A percentile compares a stretch with the other conserved stretches of the same genome.
Evolutionary conservation across 2,329 filamentous ascomycete species (phyloP).

Genomic region (Phoma herbarum): DNA sequence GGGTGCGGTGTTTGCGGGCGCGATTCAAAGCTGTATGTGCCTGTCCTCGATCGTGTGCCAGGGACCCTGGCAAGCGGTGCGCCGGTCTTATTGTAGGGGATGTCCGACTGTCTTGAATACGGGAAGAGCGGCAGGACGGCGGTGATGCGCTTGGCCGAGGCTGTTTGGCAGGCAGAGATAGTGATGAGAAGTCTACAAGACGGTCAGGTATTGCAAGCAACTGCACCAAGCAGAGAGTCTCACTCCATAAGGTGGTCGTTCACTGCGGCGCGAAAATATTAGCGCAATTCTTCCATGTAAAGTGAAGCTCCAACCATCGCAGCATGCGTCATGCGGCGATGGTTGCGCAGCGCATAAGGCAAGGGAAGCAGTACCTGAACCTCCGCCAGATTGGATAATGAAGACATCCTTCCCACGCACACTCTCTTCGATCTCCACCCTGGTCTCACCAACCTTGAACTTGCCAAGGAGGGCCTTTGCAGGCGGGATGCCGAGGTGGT

Average conservation of each 20-base stretch:
- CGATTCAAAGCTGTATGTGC: slow-evolving; percentile 86
- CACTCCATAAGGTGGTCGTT: slow-evolving; percentile 94
- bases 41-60: slow-evolving; percentile 52
- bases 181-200: slow-evolving; percentile 78
- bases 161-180: slow-evolving; percentile 96
- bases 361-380: slow-evolving; percentile 58
- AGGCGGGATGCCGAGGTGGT: slow-evolving; percentile 84
- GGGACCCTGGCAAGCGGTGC: slow-evolving; percentile 80
- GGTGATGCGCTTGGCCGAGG: slow-evolving; percentile 90
- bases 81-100: slow-evolving; percentile 95
- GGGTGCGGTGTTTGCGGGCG: slow-evolving; percentile 85
- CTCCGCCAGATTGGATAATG: slow-evolving; percentile 93
- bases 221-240: slow-evolving; percentile 37
- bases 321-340: not conserved
- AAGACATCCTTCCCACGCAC: slow-evolving; percentile 97
- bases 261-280: slow-evolving; percentile 58
- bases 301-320: not conserved
- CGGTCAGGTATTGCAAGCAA: slow-evolving; percentile 39
- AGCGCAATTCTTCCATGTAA: slow-evolving; percentile 25
- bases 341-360: slow-evolving; percentile 1
- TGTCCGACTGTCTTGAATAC: slow-evolving; percentile 94
- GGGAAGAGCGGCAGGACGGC: slow-evolving; percentile 95
- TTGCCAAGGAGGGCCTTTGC: slow-evolving; percentile 86
- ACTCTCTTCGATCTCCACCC: slow-evolving; percentile 94
- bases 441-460: slow-evolving; percentile 94